These are phyloP conservation scores for Lactarius pseudohatsudake DNA, from an alignment of 768 basidiomycete species.

Conservation along the genomic window DNA sequence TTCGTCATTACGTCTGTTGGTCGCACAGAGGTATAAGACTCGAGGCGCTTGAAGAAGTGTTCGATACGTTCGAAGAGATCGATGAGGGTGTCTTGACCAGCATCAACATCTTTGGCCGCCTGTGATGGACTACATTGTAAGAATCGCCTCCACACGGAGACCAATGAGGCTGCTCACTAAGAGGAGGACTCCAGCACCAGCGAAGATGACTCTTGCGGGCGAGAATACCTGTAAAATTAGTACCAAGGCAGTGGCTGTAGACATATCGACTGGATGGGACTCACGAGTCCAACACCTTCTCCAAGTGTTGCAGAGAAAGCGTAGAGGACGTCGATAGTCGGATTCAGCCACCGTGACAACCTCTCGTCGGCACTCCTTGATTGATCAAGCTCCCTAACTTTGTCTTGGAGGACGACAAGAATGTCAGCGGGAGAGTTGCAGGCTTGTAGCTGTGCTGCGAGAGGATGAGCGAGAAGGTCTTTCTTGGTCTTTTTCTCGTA, in stretches of 20 bases:
- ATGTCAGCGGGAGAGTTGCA: background rate
- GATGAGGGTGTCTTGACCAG: background rate
- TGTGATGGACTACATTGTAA: background rate
- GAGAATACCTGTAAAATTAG: too few relatives aligned
- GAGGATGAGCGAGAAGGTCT: background rate
- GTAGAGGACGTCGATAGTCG: background rate
- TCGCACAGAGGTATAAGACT: background rate
- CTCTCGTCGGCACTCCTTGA: background rate
- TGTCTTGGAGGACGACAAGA: background rate
- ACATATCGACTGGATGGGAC: too few relatives aligned
- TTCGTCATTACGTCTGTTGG: background rate
- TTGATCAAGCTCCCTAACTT: background rate
- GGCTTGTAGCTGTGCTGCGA: background rate
- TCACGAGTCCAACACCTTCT: background rate
- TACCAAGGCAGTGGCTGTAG: too few relatives aligned
- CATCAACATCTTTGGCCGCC: too few relatives aligned
- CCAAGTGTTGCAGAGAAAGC: background rate
- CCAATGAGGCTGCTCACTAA: too few relatives aligned
- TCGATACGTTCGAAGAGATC: background rate
- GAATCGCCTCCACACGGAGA: too few relatives aligned
- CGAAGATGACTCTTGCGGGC: too few relatives aligned
- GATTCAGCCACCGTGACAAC: background rate
- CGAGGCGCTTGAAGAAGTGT: background rate
- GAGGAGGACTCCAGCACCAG: too few relatives aligned
- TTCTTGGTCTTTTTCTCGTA: background rate